A percentile compares a stretch with the other conserved stretches of the same genome.
These are phyloP conservation scores for Blastobotrys petasosporus DNA, from an alignment of 1,139 yeast genomes.

Conservation along the genomic window DNA sequence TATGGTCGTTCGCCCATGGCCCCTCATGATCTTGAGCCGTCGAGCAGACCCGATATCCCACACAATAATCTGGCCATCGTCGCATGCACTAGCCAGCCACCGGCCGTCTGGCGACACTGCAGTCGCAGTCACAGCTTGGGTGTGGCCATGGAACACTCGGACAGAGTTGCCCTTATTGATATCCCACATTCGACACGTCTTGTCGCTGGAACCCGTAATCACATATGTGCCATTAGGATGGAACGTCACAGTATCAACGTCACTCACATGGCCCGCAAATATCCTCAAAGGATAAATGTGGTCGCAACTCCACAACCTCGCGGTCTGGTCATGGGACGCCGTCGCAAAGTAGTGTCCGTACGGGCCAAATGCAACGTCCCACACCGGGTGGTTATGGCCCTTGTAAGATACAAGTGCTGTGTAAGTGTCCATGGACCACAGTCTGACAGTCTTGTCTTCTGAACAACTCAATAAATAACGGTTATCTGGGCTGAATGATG, in stretches of 20 bases:
- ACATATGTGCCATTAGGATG: constrained; percentile 95
- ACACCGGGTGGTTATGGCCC: constrained; percentile 93
- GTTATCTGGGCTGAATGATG: constrained; percentile 87
- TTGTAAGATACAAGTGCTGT: constrained; percentile 88
- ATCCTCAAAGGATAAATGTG: constrained; percentile 94
- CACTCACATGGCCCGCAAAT: constrained; percentile 95
- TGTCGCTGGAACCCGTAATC: constrained; percentile 91
- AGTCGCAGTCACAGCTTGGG: constrained; percentile 76
- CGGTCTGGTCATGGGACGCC: constrained; percentile 96
- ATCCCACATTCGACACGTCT: constrained; percentile 98
- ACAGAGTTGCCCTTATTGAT: constrained; percentile 83
- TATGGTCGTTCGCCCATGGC: constrained; percentile 85
- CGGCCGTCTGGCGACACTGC: constrained; percentile 96
- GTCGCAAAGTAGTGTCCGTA: constrained; percentile 96
- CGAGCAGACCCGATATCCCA: constrained; percentile 97
- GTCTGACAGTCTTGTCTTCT: constrained; percentile 84
- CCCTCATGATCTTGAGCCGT: constrained; percentile 68
- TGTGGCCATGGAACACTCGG: constrained; percentile 90
- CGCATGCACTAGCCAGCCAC: constrained; percentile 94
- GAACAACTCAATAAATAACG: constrained; percentile 74
- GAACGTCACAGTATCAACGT: constrained; percentile 91
- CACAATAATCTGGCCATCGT: constrained; percentile 78
- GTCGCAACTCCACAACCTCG: constrained; percentile 96
- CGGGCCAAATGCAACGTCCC: constrained; percentile 96
- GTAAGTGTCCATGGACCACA: constrained; percentile 93